phyloP scores from a whole-genome alignment of 176 grass and related monocot species.

The Hordeum vulgare region MorexV3_pseudomolecules_assembly NC_058520.1:98389126-98389625 shows the following conservation, averaged over 20 bases:
- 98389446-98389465: constrained; percentile 78
- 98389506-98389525: constrained; percentile 77
- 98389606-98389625: background rate
- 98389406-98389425: constrained; percentile 92
- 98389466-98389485: constrained; percentile 94
- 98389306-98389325: too few relatives aligned
- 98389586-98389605: constrained; percentile 11
- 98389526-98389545: constrained; percentile 74
- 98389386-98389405: constrained; percentile 80
- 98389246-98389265: too few relatives aligned
- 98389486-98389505: constrained; percentile 95
- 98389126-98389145: too few relatives aligned
- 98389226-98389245: too few relatives aligned
- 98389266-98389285: too few relatives aligned
- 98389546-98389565: constrained; percentile 35
- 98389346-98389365: constrained; percentile 8
- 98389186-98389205: too few relatives aligned
- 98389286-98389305: too few relatives aligned
- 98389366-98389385: constrained; percentile 96
- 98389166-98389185: too few relatives aligned
- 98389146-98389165: too few relatives aligned
- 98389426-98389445: constrained; percentile 96
- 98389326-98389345: background rate
- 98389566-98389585: background rate
- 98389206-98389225: too few relatives aligned